These are phyloP conservation scores for Ceratocystis ficicola DNA, from an alignment of 2,329 filamentous ascomycete species.

Conservation along the genomic window DNA sequence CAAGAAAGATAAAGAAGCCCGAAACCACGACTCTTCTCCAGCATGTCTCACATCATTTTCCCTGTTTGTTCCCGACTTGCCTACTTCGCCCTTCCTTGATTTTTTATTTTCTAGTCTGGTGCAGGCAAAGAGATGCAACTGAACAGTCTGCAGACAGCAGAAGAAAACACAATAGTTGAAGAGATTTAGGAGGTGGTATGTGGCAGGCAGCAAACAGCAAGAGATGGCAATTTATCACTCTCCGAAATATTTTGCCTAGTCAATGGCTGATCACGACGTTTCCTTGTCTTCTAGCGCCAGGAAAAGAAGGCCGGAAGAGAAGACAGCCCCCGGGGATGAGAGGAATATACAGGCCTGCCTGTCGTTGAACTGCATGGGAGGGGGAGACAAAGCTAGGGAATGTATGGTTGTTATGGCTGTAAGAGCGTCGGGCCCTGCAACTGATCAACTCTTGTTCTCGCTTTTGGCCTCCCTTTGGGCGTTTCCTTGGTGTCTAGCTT, in stretches of 20 bases:
- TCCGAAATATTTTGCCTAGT: neutral
- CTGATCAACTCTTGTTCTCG: neutral
- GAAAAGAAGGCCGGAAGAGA: neutral
- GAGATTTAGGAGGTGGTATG: too few species aligned
- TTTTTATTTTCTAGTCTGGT: neutral
- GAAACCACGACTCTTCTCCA: too few species aligned
- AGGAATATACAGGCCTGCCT: neutral
- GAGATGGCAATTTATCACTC: neutral
- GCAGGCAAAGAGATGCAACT: too few species aligned
- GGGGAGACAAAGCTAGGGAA: too few species aligned
- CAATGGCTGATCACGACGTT: neutral
- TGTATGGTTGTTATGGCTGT: neutral
- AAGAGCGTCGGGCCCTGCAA: neutral
- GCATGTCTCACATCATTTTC: too few species aligned
- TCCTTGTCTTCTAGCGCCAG: neutral
- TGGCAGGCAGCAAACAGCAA: too few species aligned
- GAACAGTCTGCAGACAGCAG: too few species aligned
- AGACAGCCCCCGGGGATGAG: neutral
- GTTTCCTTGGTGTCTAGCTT: neutral
- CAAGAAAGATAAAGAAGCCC: neutral
- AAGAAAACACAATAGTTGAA: too few species aligned
- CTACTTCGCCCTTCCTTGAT: neutral
- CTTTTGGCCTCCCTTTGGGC: neutral
- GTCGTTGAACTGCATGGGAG: too few species aligned
- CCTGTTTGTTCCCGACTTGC: neutral